Evolutionary conservation across 352 stramenopile genomes (phyloP).

Genomic region (Pythium plurisporium): DNA sequence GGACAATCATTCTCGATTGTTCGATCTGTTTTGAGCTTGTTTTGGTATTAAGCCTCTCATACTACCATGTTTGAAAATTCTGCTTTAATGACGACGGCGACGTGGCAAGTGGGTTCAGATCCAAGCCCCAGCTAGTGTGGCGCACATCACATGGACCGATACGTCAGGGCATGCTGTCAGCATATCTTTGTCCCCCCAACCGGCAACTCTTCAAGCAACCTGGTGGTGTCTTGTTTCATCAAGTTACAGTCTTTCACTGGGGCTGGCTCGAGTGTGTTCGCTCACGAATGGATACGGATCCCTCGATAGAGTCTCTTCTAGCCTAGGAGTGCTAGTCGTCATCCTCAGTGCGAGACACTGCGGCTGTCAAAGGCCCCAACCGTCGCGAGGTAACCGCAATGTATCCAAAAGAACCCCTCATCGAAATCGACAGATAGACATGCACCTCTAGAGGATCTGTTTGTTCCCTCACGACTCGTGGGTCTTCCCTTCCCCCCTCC

Average conservation of each 20-base stretch:
- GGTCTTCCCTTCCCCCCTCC: neutral
- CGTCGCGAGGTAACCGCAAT: no score
- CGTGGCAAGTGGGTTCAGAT: slow-evolving; percentile 5
- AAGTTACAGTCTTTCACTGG: neutral
- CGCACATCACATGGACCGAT: neutral
- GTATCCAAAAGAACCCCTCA: no score
- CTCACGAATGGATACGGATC: neutral
- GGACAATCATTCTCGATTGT: slow-evolving; percentile 23
- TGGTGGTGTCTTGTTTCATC: neutral
- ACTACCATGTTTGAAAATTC: neutral
- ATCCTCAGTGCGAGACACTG: no score
- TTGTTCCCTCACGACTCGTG: neutral
- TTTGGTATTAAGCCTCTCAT: neutral
- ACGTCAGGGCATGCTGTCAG: neutral
- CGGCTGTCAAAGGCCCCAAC: no score
- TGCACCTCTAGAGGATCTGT: no score
- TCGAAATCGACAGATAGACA: slow-evolving; percentile 7
- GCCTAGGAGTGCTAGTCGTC: no score
- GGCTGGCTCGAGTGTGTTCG: neutral
- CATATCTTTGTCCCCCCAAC: slow-evolving; percentile 15
- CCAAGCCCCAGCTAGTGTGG: neutral
- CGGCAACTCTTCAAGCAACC: slow-evolving; percentile 9
- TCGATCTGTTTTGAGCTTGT: neutral
- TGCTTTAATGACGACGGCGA: slow-evolving; percentile 7
- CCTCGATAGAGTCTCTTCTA: no score